Evolutionary conservation across 768 basidiomycete species (phyloP), one percentile per base, ranked within the genome.

Genomic region (Naematelia aurantialba): DNA sequence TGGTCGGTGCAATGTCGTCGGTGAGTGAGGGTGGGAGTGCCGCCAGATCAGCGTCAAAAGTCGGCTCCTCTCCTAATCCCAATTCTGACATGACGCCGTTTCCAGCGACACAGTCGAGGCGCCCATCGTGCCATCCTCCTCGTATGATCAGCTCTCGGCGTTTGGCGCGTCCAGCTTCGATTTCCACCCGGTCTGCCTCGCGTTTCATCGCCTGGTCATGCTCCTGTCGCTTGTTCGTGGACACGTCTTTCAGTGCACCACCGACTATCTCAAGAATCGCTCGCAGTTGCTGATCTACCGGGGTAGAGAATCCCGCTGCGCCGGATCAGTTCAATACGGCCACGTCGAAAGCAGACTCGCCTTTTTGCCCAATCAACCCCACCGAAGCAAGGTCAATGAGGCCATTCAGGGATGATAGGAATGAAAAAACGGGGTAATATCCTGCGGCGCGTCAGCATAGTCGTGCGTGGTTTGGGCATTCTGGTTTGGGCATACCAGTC

Each of bases 311-410:
- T 17, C 96, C 92, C 22, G 89, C 93, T 91, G n/a, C n/a, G n/a
- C n/a, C n/a, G 60, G 5, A 34, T 25, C 19, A 4, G 11, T 5
- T 62, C 45, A 59, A 51, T 30, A 12, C 17, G 31, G 45, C 5
- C 5, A 22, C 34, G n/a, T 42, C 50, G 12, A 1, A 34, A 1
- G 1, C 1, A 14, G n/a, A 57, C 62, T 59, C 27, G 87, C 89
- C 84, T 79, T 97, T 97, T 72, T 96, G 91, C 2, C 96, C 96
- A 66, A 96, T 96, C n/a, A 98, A 70, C 1, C 93, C 93, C 45
- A 92, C 83, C 59, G 86, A 87, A 0, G 90, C 91, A n/a, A 98
- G 81, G 73, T 98, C 94, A 61, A 97, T 84, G 57, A 98, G 78
- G 62, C 84, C 87, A 67, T 83, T 88, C 71, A 90, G 77, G 0